Percentiles rank a stretch among this genome's conserved stretches.
phyloP scores from a whole-genome alignment of 1,284 basidiomycete genomes.

The Marasmius oreades region DNA sequence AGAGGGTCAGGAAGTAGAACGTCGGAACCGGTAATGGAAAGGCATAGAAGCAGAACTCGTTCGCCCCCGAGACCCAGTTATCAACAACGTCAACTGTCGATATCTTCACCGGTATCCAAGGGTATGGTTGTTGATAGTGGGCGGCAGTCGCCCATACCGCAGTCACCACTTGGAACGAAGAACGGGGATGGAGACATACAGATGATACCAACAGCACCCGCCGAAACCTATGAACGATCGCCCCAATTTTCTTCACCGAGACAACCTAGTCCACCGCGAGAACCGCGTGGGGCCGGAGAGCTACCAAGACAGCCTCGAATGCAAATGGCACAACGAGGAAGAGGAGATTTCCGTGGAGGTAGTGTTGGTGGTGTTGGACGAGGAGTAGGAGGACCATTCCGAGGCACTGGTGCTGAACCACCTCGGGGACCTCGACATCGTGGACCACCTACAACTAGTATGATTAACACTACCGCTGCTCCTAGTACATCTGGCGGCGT shows the following conservation, averaged over 20 bases:
- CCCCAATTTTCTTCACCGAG: not conserved
- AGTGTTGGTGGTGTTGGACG: no score
- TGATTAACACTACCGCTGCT: not conserved
- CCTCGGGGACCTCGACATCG: not conserved
- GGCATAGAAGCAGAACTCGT: not conserved
- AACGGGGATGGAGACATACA: not conserved
- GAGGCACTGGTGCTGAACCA: not conserved
- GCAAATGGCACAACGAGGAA: conserved; percentile 2
- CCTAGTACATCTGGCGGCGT: not conserved
- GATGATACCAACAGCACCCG: not conserved
- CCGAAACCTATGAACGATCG: not conserved
- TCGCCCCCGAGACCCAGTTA: not conserved
- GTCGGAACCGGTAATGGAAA: not conserved
- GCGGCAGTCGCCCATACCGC: not conserved
- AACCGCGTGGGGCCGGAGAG: not conserved
- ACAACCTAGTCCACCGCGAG: not conserved
- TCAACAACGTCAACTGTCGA: not conserved
- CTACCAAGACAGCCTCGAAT: conserved; percentile 2
- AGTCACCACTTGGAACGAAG: not conserved
- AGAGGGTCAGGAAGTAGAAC: not conserved
- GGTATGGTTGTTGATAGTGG: no score
- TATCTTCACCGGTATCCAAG: not conserved
- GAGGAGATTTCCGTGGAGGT: conserved; percentile 3
- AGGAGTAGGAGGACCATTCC: not conserved
- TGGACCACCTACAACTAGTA: not conserved